These are phyloP conservation scores for Sphagnum magellanicum DNA, from an alignment of 228 moss, liverwort and hornwort species.

Conservation along the genomic window DNA sequence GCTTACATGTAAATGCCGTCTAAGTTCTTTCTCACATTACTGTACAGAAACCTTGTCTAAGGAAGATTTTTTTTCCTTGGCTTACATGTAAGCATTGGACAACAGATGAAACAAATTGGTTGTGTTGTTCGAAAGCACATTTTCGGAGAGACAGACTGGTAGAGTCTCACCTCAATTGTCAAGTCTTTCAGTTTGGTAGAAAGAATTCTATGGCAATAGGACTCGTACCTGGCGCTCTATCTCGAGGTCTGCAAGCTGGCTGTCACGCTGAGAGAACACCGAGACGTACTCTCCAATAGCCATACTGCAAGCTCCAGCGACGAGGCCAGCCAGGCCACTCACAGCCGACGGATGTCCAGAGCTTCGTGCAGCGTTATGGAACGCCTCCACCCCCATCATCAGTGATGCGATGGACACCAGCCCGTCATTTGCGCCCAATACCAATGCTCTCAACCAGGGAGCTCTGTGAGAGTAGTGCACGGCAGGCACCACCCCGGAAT, in stretches of 20 bases:
- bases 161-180: too few relatives aligned
- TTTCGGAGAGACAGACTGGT: too few relatives aligned
- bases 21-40: too few relatives aligned
- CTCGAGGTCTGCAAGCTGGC: conserved; percentile 48
- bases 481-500: too few relatives aligned
- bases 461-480: conserved; percentile 22
- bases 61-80: too few relatives aligned
- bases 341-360: conserved; percentile 3
- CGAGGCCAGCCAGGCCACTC: conserved; percentile 19
- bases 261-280: conserved; percentile 28
- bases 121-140: too few relatives aligned
- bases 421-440: conserved; percentile 31
- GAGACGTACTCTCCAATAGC: conserved; percentile 35
- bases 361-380: conserved; percentile 6
- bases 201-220: too few relatives aligned
- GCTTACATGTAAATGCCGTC: too few relatives aligned
- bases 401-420: conserved; percentile 23
- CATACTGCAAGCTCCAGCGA: conserved; percentile 35
- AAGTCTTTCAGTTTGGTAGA: too few relatives aligned
- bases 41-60: too few relatives aligned
- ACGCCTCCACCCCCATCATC: conserved; percentile 30
- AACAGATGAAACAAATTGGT: too few relatives aligned
- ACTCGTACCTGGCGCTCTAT: conserved; percentile 36
- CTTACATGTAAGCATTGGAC: too few relatives aligned
- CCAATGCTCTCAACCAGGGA: conserved; percentile 20